A percentile compares a stretch with the other conserved stretches of the same genome.
Evolutionary conservation across 768 basidiomycete species (phyloP).

Genomic region (Astraeus odoratus): DNA sequence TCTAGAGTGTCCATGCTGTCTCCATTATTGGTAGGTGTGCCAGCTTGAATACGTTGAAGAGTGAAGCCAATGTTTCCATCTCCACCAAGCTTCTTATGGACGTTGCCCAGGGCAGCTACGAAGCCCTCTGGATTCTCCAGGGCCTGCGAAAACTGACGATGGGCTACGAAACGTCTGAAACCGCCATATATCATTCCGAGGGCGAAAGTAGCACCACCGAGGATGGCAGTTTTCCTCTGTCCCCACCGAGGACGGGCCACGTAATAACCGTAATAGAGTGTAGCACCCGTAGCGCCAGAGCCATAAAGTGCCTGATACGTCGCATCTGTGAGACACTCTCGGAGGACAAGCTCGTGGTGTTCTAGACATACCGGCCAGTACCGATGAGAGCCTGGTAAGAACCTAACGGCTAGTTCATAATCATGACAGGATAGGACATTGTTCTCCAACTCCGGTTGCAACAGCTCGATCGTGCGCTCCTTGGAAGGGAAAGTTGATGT

Average conservation of each 20-base stretch:
- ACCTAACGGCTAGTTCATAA: constrained; percentile 47
- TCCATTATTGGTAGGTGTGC: constrained; percentile 1
- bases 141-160: constrained; percentile 24
- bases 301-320: constrained; percentile 15
- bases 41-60: constrained; percentile 15
- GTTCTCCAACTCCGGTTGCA: constrained; percentile 26
- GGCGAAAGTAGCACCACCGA: constrained; percentile 18
- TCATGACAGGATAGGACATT: constrained; percentile 34
- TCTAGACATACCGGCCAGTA: constrained; percentile 36
- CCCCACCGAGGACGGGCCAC: constrained; percentile 25
- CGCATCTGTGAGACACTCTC: neutral
- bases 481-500: constrained; percentile 40
- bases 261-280: constrained; percentile 20
- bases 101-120: constrained; percentile 23
- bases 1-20: constrained; percentile 3
- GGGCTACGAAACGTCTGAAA: constrained; percentile 22
- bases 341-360: constrained; percentile 1
- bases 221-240: constrained; percentile 17
- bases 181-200: constrained; percentile 29
- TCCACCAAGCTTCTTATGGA: constrained; percentile 27
- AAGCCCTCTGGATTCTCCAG: constrained; percentile 26
- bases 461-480: constrained; percentile 23
- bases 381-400: constrained; percentile 44
- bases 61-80: constrained; percentile 21
- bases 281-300: constrained; percentile 16